Evolutionary conservation across 2,329 filamentous ascomycete genomes (phyloP), one percentile per base, ranked within the genome.

Genomic region (Ilyonectria sp.): DNA sequence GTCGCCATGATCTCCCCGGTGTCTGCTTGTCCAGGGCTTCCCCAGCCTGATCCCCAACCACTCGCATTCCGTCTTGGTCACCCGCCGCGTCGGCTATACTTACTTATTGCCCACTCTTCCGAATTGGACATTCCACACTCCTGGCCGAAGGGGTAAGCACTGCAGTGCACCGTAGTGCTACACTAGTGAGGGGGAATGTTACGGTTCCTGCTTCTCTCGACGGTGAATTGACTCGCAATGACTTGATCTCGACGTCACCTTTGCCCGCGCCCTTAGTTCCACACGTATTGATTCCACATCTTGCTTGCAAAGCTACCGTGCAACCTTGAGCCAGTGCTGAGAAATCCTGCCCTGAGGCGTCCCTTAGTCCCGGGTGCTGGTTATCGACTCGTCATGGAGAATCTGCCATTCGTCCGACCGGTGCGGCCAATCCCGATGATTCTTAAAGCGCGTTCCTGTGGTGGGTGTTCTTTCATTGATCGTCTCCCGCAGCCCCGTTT

Each of bases 231-330:
- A n/a, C 54, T n/a, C 29, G 17, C 40, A 7, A 69, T 75, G 73
- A 75, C 70, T 73, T 73, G 73, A 70, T 74, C 21, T 29, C 60
- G 64, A 74, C 73, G 73, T 75, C 73, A 75, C 23, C 19, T 31
- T 26, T 54, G 43, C 15, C 54, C 37, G 26, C 35, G 61, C 49
- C 61, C 46, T 58, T 63, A 43, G 52, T 29, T 31, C 49, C 46
- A 52, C 37, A 49, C 33, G 17, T 17, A 6, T n/a, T 43, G 40
- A 43, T 43, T 43, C 40, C 40, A 43, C 15, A 43, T 33, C 2
- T 33, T 33, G 31, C 40, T 6, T 43, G 15, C 15, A n/a, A n/a
- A 43, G 40, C 17, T n/a, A 17, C 40, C 40, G 40, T 43, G 40
- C 15, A 43, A 43, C 40, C 40, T n/a, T n/a, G 19, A 43, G 15